phyloP scores from a whole-genome alignment of 306 rosid species.

The Sesbania bispinosa region DNA sequence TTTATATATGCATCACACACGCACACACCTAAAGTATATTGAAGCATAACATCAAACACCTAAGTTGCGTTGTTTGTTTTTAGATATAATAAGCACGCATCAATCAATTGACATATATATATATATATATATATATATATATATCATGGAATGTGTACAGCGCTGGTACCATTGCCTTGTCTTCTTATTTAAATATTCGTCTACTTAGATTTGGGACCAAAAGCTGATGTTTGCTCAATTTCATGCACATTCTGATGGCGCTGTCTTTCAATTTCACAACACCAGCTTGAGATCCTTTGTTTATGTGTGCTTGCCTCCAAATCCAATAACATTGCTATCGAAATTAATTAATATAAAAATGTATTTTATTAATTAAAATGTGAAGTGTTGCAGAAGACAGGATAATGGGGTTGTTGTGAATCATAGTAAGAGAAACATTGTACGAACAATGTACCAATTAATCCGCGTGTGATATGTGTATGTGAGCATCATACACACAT shows the following conservation, averaged over 20 bases:
- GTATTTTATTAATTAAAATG: neutral
- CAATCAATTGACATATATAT: constrained; percentile 19
- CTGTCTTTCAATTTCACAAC: constrained; percentile 35
- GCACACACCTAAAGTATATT: constrained; percentile 3
- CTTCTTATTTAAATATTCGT: constrained; percentile 29
- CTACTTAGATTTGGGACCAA: constrained; percentile 38
- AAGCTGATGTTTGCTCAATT: constrained; percentile 30
- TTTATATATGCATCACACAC: constrained; percentile 21
- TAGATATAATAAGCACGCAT: constrained; percentile 22
- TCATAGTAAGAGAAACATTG: neutral
- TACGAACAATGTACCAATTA: neutral
- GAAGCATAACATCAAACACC: constrained; percentile 35
- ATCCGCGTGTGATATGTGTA: neutral
- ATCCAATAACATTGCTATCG: neutral
- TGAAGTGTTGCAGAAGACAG: neutral
- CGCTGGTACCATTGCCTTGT: constrained; percentile 20
- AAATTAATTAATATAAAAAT: neutral
- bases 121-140: no score
- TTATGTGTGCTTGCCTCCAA: constrained; percentile 23
- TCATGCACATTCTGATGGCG: constrained; percentile 29
- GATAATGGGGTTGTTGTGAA: constrained; percentile 22
- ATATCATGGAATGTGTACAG: constrained; percentile 20
- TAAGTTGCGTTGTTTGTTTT: constrained; percentile 11
- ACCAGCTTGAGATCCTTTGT: constrained; percentile 18
- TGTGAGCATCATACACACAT: constrained; percentile 6